Evolutionary conservation across 345 rosid genomes (phyloP).

Genomic region (Theobroma cacao): DNA sequence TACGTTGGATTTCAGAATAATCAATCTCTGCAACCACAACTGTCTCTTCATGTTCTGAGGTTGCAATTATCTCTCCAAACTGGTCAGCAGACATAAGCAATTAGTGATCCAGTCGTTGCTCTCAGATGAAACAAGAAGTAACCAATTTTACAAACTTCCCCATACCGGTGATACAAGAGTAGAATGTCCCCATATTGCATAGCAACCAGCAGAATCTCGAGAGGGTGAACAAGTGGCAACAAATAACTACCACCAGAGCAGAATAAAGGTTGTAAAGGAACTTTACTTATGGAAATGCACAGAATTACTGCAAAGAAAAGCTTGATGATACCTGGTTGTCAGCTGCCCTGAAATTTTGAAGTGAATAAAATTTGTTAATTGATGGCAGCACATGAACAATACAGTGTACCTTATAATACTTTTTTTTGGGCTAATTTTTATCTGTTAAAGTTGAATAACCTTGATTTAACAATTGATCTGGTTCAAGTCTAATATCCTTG

Average conservation of each 20-base stretch:
- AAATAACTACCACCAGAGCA: slow-evolving; percentile 16
- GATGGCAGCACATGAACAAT: not conserved
- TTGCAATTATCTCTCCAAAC: slow-evolving; percentile 25
- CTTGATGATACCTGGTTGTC: slow-evolving; percentile 22
- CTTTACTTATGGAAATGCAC: not conserved
- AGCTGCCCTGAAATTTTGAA: slow-evolving; percentile 22
- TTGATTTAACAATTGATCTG: not conserved
- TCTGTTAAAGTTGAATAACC: not conserved
- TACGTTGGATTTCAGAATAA: slow-evolving; percentile 13
- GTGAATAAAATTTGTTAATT: not conserved
- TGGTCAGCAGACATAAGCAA: not conserved
- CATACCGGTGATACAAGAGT: slow-evolving; percentile 24
- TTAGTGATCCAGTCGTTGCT: not conserved
- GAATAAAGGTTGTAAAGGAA: not conserved
- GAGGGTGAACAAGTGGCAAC: slow-evolving; percentile 31
- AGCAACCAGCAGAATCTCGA: slow-evolving; percentile 21
- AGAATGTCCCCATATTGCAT: slow-evolving; percentile 30
- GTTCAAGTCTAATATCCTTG: not conserved
- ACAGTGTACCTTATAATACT: not conserved
- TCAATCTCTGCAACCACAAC: slow-evolving; percentile 24
- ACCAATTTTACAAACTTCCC: not conserved
- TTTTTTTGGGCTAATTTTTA: not conserved
- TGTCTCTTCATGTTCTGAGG: slow-evolving; percentile 18
- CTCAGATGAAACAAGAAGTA: not conserved
- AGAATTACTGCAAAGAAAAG: not conserved